Conservation (phyloP, 225 moss, liverwort and hornwort species). For the Asterella californica region DNA sequence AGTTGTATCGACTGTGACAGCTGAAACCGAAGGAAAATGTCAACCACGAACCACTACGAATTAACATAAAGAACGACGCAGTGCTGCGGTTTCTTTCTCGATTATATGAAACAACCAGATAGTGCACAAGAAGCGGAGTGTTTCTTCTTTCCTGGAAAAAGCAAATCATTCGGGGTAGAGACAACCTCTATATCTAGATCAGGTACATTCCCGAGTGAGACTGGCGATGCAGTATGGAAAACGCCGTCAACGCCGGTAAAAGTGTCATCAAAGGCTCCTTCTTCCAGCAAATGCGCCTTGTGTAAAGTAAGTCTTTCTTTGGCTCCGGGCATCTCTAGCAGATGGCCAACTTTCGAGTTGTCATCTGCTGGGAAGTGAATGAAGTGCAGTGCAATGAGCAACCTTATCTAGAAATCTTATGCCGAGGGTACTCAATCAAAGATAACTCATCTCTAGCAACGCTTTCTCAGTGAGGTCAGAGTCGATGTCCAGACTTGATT, state of each 20-base stretch:
- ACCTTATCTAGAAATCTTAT: neutral
- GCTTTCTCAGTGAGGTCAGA: neutral
- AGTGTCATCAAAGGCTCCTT: constrained; percentile 36
- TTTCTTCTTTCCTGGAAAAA: constrained; percentile 15
- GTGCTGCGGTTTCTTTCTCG: constrained; percentile 27
- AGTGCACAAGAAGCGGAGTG: neutral
- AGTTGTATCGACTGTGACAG: constrained; percentile 47
- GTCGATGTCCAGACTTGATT: neutral
- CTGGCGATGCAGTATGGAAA: constrained; percentile 42
- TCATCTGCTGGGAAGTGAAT: neutral
- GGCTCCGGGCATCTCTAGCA: constrained; percentile 38
- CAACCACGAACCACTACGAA: neutral
- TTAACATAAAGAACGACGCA: no score
- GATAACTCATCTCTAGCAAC: neutral
- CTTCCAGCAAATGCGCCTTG: constrained; percentile 37
- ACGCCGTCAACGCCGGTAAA: constrained; percentile 37
- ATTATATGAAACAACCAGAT: no score
- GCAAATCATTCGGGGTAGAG: neutral
- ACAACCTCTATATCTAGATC: constrained; percentile 37
- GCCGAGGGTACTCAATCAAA: neutral
- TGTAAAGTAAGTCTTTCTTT: constrained; percentile 39
- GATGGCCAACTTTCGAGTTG: constrained; percentile 19
- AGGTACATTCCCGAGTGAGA: neutral
- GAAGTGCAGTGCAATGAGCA: neutral
- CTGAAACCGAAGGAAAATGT: constrained; percentile 30